A percentile compares a stretch with the other conserved stretches of the same genome.
Conservation (phyloP, 768 basidiomycete species). For the Russula dissimulans region DNA sequence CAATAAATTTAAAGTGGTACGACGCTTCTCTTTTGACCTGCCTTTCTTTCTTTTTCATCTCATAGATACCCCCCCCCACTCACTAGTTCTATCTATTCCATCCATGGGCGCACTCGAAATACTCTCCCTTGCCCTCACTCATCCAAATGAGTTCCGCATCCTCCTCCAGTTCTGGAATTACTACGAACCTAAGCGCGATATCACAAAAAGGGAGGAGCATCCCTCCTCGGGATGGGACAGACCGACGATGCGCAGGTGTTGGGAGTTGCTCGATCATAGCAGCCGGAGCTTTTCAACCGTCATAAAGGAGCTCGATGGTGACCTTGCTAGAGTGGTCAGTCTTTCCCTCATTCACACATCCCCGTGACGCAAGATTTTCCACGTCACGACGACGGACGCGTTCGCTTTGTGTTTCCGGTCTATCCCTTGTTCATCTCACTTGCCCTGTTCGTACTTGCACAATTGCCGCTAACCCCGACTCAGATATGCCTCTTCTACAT, state of each 20-base stretch:
- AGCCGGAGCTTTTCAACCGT: slow-evolving; percentile 88
- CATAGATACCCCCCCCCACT: background rate
- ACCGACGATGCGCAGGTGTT: slow-evolving; percentile 77
- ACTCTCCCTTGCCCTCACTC: slow-evolving; percentile 61
- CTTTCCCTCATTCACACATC: background rate
- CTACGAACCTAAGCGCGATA: slow-evolving; percentile 74
- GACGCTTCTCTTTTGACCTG: background rate
- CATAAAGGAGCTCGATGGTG: slow-evolving; percentile 93
- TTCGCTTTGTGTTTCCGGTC: background rate
- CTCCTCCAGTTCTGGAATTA: slow-evolving; percentile 78
- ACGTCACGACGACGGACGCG: background rate
- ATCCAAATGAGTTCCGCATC: slow-evolving; percentile 75
- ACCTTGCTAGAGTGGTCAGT: slow-evolving; percentile 85
- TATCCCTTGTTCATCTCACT: background rate
- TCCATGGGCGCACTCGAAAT: slow-evolving; percentile 50
- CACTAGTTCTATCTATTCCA: background rate
- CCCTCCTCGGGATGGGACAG: slow-evolving; percentile 83
- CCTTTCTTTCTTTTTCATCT: background rate
- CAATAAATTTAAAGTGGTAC: slow-evolving; percentile 15
- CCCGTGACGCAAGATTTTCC: background rate
- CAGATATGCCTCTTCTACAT: slow-evolving; percentile 95
- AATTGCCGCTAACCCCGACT: background rate
- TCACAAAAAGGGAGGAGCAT: slow-evolving; percentile 65
- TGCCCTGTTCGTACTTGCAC: background rate
- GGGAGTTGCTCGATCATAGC: slow-evolving; percentile 82